Conservation (phyloP, 2,329 filamentous ascomycete species). For the Fusarium sp. region DNA sequence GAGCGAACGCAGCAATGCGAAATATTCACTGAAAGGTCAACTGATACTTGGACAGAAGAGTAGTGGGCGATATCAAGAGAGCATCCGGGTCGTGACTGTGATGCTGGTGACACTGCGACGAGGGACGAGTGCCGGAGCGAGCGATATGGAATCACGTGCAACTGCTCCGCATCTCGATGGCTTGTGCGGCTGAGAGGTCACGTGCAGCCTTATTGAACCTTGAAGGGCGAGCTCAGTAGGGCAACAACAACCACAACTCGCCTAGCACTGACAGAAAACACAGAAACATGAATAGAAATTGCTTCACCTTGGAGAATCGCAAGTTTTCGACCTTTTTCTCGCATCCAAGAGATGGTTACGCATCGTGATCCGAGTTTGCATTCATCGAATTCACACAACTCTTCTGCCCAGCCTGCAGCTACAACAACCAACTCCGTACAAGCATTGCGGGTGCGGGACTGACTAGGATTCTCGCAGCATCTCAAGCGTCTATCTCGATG, state of each 20-base stretch:
- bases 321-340: neutral
- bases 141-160: slow-evolving; percentile 42
- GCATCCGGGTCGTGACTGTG: slow-evolving; percentile 35
- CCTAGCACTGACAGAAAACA: neutral
- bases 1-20: slow-evolving; percentile 48
- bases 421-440: slow-evolving; percentile 2
- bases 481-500: slow-evolving; percentile 18
- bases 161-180: slow-evolving; percentile 41
- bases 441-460: slow-evolving; percentile 26
- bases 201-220: slow-evolving; percentile 34
- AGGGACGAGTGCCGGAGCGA: slow-evolving; percentile 30
- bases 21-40: slow-evolving; percentile 53
- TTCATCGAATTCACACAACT: neutral
- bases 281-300: neutral
- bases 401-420: neutral
- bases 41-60: slow-evolving; percentile 55
- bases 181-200: slow-evolving; percentile 39
- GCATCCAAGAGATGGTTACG: neutral
- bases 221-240: neutral
- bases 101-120: slow-evolving; percentile 41
- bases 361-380: neutral
- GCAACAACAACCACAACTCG: neutral
- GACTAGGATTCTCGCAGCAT: slow-evolving; percentile 23
- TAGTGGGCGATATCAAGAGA: slow-evolving; percentile 51
- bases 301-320: neutral